Evolutionary conservation across 108 stramenopile species (phyloP), one percentile per base, ranked within the genome.

Genomic region (Parietichytrium sp.): DNA sequence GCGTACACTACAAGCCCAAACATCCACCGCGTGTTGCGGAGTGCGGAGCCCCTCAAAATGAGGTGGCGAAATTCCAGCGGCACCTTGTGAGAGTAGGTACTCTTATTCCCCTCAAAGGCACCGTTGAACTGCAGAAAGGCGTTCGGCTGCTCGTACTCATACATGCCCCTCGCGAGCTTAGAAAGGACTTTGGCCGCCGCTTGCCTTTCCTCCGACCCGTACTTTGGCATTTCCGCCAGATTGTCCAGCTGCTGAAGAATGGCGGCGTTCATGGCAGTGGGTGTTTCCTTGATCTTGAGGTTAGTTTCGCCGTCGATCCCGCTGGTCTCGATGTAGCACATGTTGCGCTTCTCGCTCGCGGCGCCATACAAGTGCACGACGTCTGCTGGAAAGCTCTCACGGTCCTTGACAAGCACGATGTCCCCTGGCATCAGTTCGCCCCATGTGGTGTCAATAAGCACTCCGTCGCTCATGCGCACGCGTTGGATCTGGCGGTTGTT

Each of bases 261-360:
- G 38, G 61, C 36, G 6, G 61, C 61, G n/a, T 33, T 72, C 61
- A 72, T 72, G 61, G 13, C 10, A 10, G 36, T 72, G 1, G 61
- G 61, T 20, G 18, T 54, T 16, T 45, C 30, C 51, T 52, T 84
- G 48, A 94, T 89, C 82, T 98, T 98, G 49, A 98, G 86, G 72
- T 98, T 97, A 20, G 98, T 98, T 85, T 98, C 98, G 42, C 98
- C 98, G 80, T 98, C 98, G 50, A 98, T 95, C 54, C 94, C 94
- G 52, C 89, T 89, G 13, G 98, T 98, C 87, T 96, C 95, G 55
- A 98, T 93, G 91, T 96, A 97, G 52, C 82, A 82, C 10, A 42
- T 72, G 27, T 91, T 88, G 78, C 87, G 88, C 8, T 94, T 95
- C 13, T 31, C 16, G 61, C 45, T 42, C 8, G 61, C 61, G 4